These are phyloP conservation scores for Choanephora cucurbitarum DNA, from an alignment of 371 early-diverging fungal genomes.

Conservation along the genomic window DNA sequence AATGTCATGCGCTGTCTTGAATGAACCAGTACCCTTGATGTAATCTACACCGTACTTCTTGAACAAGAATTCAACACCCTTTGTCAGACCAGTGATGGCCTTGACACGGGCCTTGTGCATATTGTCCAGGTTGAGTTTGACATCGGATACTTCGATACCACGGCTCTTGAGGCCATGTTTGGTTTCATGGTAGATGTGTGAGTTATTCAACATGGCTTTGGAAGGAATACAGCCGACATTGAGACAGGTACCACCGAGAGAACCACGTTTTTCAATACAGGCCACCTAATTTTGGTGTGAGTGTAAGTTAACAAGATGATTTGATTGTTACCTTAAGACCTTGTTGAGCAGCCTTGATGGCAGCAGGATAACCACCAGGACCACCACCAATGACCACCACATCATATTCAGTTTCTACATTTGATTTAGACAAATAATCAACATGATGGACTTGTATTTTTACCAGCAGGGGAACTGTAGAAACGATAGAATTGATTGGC, in stretches of 20 bases:
- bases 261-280: slow-evolving; percentile 95
- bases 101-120: slow-evolving; percentile 94
- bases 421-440: slow-evolving; percentile 9
- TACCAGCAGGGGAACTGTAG: slow-evolving; percentile 57
- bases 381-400: slow-evolving; percentile 94
- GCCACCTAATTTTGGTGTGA: too few relatives aligned
- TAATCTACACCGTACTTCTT: slow-evolving; percentile 97
- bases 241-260: slow-evolving; percentile 97
- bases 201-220: slow-evolving; percentile 97
- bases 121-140: slow-evolving; percentile 81
- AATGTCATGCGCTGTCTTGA: slow-evolving; percentile 79
- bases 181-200: slow-evolving; percentile 94
- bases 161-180: slow-evolving; percentile 89
- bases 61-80: slow-evolving; percentile 93
- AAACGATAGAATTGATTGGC: slow-evolving; percentile 58
- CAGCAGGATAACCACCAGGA: slow-evolving; percentile 98
- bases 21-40: slow-evolving; percentile 89
- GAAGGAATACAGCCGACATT: slow-evolving; percentile 99
- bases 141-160: slow-evolving; percentile 90
- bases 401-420: slow-evolving; percentile 68
- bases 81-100: slow-evolving; percentile 87
- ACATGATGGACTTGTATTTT: neutral
- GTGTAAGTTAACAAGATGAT: too few relatives aligned
- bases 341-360: slow-evolving; percentile 97
- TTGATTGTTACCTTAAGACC: slow-evolving; percentile 81